These are phyloP conservation scores for Sparassis latifolia DNA, from an alignment of 1,284 basidiomycete species.

Conservation along the genomic window DNA sequence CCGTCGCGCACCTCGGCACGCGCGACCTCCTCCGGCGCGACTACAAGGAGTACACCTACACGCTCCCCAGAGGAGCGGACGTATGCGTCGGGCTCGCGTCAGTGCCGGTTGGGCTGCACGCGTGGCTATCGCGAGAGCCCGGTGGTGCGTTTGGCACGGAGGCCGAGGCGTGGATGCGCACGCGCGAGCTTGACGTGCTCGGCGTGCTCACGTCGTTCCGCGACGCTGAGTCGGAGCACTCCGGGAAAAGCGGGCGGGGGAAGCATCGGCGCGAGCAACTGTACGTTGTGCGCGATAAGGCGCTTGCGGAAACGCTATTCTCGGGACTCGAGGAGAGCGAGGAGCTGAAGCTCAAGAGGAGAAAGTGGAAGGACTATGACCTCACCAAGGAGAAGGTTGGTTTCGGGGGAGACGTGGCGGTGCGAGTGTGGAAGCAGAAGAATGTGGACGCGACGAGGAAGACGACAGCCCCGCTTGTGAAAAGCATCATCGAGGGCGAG, in stretches of 20 bases:
- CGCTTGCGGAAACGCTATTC: constrained; percentile 37
- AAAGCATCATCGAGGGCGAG: constrained; percentile 30
- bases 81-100: constrained; percentile 24
- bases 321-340: constrained; percentile 50
- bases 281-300: constrained; percentile 46
- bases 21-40: no score
- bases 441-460: constrained; percentile 76
- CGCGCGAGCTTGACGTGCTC: constrained; percentile 56
- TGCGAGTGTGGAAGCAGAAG: constrained; percentile 67
- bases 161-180: constrained; percentile 57
- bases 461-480: constrained; percentile 72
- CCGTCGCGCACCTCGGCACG: no score
- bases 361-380: constrained; percentile 28
- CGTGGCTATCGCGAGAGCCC: constrained; percentile 36
- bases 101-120: no score
- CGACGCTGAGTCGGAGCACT: constrained; percentile 26
- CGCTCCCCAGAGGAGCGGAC: constrained; percentile 29
- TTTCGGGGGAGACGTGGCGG: constrained; percentile 15
- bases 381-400: constrained; percentile 22
- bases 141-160: constrained; percentile 40
- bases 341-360: constrained; percentile 44
- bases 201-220: constrained; percentile 75
- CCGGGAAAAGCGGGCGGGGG: constrained; percentile 42
- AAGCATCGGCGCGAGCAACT: constrained; percentile 68
- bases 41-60: constrained; percentile 29